phyloP scores from a whole-genome alignment of 2,329 filamentous ascomycete genomes.

The Botrytis aclada region DNA sequence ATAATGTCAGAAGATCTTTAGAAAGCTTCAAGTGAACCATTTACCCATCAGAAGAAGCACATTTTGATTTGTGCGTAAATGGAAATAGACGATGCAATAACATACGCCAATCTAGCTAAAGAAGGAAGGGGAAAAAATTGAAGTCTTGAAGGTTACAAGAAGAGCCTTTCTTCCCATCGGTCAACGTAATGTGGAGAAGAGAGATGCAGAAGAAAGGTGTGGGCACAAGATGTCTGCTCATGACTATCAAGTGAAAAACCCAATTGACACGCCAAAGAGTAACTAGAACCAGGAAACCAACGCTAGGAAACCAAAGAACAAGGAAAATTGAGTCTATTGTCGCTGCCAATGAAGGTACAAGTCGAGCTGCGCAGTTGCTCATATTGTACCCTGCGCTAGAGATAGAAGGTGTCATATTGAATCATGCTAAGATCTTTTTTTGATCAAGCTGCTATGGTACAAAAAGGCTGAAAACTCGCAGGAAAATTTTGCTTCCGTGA shows the following conservation, averaged over 20 bases:
- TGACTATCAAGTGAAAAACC: constrained; percentile 31
- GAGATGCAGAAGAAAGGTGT: constrained; percentile 29
- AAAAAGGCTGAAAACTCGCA: constrained; percentile 32
- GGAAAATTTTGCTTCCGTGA: constrained; percentile 28
- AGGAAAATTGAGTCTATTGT: constrained; percentile 33
- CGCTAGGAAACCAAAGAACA: constrained; percentile 26
- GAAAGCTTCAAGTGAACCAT: constrained; percentile 2
- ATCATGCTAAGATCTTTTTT: constrained; percentile 34
- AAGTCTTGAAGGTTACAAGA: constrained; percentile 16
- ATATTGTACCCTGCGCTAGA: constrained; percentile 37
- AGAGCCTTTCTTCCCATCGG: constrained; percentile 15
- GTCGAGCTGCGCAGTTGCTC: constrained; percentile 37
- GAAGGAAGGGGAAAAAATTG: constrained; percentile 6
- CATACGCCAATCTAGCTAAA: constrained; percentile 14
- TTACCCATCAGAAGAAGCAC: constrained; percentile 11
- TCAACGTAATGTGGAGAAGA: constrained; percentile 19
- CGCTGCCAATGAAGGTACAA: constrained; percentile 33
- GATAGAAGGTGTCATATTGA: constrained; percentile 32
- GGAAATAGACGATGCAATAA: constrained; percentile 11
- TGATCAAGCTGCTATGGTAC: constrained; percentile 39
- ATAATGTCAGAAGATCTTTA: constrained; percentile 25
- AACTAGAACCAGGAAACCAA: constrained; percentile 26
- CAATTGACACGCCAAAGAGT: constrained; percentile 26
- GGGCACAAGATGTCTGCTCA: constrained; percentile 34
- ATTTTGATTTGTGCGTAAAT: constrained; percentile 11